Percentiles rank a stretch among this genome's conserved stretches.
Evolutionary conservation across 2,329 filamentous ascomycete genomes (phyloP).

Genomic region (Cryphonectria naterciae): DNA sequence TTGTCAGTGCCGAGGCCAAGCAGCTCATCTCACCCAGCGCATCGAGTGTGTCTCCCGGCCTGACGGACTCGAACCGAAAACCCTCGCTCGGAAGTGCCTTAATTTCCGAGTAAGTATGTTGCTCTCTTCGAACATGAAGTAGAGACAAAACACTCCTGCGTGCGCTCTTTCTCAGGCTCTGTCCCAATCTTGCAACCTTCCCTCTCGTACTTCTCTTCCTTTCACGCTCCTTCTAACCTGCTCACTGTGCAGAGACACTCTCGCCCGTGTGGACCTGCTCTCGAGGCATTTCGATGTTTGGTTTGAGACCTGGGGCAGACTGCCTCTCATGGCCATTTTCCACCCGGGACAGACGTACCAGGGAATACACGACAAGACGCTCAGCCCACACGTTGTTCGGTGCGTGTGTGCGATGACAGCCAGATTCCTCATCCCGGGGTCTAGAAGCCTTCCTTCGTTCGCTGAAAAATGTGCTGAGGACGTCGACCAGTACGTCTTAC

Average conservation of each 20-base stretch:
- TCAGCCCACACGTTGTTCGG: conserved; percentile 42
- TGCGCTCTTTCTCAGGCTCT: neutral
- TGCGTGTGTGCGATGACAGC: conserved; percentile 45
- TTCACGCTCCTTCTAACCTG: neutral
- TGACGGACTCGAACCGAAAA: conserved; percentile 12
- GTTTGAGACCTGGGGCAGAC: conserved; percentile 43
- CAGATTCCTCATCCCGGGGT: conserved; percentile 41
- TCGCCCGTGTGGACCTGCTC: conserved; percentile 42
- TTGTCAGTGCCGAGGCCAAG: conserved; percentile 9
- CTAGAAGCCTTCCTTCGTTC: conserved; percentile 40
- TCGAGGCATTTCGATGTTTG: conserved; percentile 44
- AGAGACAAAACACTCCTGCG: neutral
- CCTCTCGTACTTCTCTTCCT: neutral
- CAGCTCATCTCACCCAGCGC: conserved; percentile 10
- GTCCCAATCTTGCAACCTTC: neutral
- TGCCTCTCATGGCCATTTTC: conserved; percentile 46
- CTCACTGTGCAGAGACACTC: conserved; percentile 34
- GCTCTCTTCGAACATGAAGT: neutral
- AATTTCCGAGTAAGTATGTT: conserved; percentile 21
- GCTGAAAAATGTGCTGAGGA: conserved; percentile 43
- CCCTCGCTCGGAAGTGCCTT: conserved; percentile 5
- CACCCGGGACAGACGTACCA: conserved; percentile 41
- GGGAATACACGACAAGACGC: conserved; percentile 42
- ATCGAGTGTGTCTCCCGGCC: conserved; percentile 16
- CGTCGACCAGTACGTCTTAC: conserved; percentile 46